Evolutionary conservation across 1,284 basidiomycete genomes (phyloP).

Genomic region (Marasmius sp.): DNA sequence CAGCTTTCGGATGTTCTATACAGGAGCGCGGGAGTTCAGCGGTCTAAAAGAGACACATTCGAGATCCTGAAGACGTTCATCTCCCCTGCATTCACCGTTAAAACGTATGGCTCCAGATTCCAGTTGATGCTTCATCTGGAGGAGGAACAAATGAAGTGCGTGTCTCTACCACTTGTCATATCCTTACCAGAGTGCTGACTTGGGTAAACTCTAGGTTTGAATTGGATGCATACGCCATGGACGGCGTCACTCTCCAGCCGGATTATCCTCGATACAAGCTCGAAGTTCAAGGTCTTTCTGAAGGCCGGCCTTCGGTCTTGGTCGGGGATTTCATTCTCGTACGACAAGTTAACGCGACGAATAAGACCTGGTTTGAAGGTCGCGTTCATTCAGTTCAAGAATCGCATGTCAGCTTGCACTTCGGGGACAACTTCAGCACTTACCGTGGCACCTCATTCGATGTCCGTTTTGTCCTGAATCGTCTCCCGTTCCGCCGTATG

Average conservation of each 20-base stretch:
- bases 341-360: slow-evolving; percentile 21
- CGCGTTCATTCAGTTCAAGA: slow-evolving; percentile 44
- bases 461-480: slow-evolving; percentile 50
- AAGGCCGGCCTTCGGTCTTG: slow-evolving; percentile 50
- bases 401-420: slow-evolving; percentile 40
- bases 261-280: slow-evolving; percentile 42
- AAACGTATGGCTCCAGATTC: slow-evolving; percentile 41
- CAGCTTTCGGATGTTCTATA: slow-evolving; percentile 13
- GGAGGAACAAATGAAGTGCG: slow-evolving; percentile 44
- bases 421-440: slow-evolving; percentile 41
- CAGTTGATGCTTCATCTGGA: slow-evolving; percentile 44
- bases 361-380: slow-evolving; percentile 47
- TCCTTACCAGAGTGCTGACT: neutral
- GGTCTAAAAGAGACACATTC: slow-evolving; percentile 19
- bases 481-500: slow-evolving; percentile 49
- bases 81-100: slow-evolving; percentile 29
- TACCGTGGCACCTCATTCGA: slow-evolving; percentile 44
- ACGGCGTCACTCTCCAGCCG: slow-evolving; percentile 32
- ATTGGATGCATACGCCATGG: slow-evolving; percentile 42
- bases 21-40: slow-evolving; percentile 5
- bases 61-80: slow-evolving; percentile 31
- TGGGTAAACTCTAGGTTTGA: slow-evolving; percentile 33
- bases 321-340: slow-evolving; percentile 51
- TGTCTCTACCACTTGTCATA: slow-evolving; percentile 11
- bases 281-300: slow-evolving; percentile 46